Percentiles rank a stretch among this genome's conserved stretches.
Evolutionary conservation across 2,329 filamentous ascomycete genomes (phyloP).

Genomic region (Lachnellula hyalina): DNA sequence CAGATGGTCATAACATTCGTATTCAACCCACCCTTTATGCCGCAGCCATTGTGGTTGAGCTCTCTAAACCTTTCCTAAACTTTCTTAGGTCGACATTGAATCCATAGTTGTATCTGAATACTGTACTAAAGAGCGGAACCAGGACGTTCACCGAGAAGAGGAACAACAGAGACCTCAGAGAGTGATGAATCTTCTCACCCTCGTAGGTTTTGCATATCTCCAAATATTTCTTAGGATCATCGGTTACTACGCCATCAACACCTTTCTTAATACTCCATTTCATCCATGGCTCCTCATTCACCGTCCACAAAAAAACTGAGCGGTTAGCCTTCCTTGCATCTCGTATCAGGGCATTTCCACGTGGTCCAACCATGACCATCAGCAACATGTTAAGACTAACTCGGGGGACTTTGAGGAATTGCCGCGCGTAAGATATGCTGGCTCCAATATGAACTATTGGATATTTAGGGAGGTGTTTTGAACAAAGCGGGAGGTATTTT

Average conservation of each 20-base stretch:
- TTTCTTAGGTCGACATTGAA: constrained; percentile 11
- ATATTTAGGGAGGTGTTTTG: constrained; percentile 56
- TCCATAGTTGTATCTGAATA: constrained; percentile 21
- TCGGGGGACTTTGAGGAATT: constrained; percentile 62
- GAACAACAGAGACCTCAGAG: constrained; percentile 10
- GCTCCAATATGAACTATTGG: constrained; percentile 64
- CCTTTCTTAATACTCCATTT: constrained; percentile 63
- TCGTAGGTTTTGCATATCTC: constrained; percentile 46
- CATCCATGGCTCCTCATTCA: constrained; percentile 77
- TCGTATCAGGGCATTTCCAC: constrained; percentile 61
- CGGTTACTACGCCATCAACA: constrained; percentile 80
- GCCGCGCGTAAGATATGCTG: constrained; percentile 53
- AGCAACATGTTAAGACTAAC: constrained; percentile 76
- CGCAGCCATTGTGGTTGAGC: neutral
- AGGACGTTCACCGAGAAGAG: constrained; percentile 20
- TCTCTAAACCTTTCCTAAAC: constrained; percentile 8
- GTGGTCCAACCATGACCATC: constrained; percentile 59
- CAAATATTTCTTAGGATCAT: constrained; percentile 66
- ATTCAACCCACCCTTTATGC: neutral
- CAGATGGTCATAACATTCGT: neutral
- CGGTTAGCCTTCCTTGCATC: constrained; percentile 51
- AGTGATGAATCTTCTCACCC: constrained; percentile 18
- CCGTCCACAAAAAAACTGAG: constrained; percentile 76
- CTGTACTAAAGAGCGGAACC: constrained; percentile 13
- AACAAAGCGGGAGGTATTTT: constrained; percentile 61